These are phyloP conservation scores for Pulveroboletus sp. DNA, from an alignment of 768 basidiomycete genomes.

Conservation along the genomic window DNA sequence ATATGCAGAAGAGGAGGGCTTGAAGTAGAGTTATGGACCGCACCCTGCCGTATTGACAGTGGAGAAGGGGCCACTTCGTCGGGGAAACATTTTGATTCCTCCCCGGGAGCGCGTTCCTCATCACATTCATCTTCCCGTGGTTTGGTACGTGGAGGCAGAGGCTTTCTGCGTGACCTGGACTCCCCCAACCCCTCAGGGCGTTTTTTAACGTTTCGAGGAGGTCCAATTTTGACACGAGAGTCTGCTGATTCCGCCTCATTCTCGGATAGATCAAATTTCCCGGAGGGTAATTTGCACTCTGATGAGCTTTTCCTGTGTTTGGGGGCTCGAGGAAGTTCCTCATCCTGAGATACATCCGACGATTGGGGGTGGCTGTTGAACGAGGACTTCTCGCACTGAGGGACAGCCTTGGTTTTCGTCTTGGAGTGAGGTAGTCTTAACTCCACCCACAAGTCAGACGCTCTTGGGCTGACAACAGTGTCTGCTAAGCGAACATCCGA, in stretches of 20 bases:
- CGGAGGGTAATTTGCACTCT: background rate
- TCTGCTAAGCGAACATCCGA: background rate
- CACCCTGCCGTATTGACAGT: background rate
- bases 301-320: background rate
- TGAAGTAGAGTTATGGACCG: background rate
- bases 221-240: slow-evolving; percentile 18
- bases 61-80: background rate
- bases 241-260: background rate
- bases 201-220: slow-evolving; percentile 20
- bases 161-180: background rate
- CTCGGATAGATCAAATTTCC: background rate
- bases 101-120: background rate
- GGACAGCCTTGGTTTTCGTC: background rate
- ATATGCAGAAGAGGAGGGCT: background rate
- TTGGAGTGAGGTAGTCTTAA: background rate
- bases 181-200: background rate
- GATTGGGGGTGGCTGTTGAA: background rate
- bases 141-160: background rate
- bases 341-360: slow-evolving; percentile 1
- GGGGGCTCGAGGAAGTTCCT: background rate
- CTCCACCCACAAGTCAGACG: background rate
- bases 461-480: background rate
- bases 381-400: background rate
- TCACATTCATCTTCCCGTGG: background rate
- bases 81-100: background rate